Conservation (phyloP, 148 eudicot species). For the Rhododendron kiyosumense region DNA sequence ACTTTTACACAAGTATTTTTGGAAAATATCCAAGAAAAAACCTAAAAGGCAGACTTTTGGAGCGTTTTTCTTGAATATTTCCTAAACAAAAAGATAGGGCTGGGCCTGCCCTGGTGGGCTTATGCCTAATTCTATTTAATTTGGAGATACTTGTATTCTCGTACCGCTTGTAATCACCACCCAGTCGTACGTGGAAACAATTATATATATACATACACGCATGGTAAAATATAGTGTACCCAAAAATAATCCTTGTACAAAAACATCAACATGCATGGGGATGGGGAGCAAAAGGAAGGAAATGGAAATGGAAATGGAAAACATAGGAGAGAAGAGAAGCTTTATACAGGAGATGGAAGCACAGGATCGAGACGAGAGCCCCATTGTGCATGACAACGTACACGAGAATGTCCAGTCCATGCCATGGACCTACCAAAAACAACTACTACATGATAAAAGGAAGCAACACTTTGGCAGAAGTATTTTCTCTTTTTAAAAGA, state of each 20-base stretch:
- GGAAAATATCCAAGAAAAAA: too few relatives aligned
- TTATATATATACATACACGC: too few relatives aligned
- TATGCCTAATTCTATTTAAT: too few relatives aligned
- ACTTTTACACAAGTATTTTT: too few relatives aligned
- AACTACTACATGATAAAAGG: slow-evolving; percentile 16
- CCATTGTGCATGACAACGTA: slow-evolving; percentile 16
- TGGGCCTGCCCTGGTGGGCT: too few relatives aligned
- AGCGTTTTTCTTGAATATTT: too few relatives aligned
- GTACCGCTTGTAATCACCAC: too few relatives aligned
- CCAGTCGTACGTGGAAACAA: not conserved
- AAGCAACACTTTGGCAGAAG: slow-evolving; percentile 22
- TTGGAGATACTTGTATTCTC: too few relatives aligned
- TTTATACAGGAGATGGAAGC: not conserved
- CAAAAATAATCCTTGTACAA: not conserved
- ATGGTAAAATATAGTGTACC: too few relatives aligned
- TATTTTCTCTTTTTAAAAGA: not conserved
- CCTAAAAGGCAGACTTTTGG: too few relatives aligned
- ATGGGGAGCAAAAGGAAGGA: not conserved
- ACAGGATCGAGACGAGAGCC: not conserved
- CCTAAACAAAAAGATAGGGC: too few relatives aligned
- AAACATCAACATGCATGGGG: not conserved
- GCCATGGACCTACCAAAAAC: slow-evolving; percentile 24
- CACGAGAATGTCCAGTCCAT: not conserved
- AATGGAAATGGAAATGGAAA: not conserved
- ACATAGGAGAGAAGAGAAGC: not conserved